Conservation (phyloP, 176 grass and related monocot species). For the Avena sativa region DNA sequence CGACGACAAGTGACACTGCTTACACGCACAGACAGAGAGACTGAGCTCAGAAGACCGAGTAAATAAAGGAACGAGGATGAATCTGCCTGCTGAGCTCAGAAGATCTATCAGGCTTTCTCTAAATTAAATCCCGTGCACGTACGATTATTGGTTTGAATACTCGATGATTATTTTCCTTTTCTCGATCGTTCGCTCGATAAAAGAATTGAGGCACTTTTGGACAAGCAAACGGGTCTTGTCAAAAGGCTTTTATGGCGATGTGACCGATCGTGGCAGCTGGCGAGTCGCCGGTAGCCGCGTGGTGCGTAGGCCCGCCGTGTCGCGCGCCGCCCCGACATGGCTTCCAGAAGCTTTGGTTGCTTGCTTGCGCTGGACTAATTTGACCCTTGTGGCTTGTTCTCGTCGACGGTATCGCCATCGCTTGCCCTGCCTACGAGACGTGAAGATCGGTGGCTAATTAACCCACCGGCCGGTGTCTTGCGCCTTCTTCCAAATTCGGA, state of each 20-base stretch:
- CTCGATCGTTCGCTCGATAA: neutral
- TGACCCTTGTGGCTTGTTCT: too few relatives aligned
- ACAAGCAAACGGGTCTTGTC: neutral
- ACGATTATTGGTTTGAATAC: neutral
- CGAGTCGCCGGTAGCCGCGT: neutral
- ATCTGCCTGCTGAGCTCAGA: neutral
- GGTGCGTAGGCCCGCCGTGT: neutral
- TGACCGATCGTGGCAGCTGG: neutral
- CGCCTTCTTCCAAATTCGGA: too few relatives aligned
- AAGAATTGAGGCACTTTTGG: neutral
- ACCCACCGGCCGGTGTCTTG: too few relatives aligned
- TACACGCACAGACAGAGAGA: neutral
- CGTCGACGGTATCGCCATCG: too few relatives aligned
- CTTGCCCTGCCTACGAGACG: too few relatives aligned
- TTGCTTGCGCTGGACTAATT: too few relatives aligned
- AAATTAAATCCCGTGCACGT: neutral
- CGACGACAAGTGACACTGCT: neutral
- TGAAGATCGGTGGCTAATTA: too few relatives aligned
- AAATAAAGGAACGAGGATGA: neutral
- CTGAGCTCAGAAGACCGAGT: too few relatives aligned
- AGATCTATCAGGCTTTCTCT: neutral
- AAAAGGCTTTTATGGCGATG: conserved; percentile 1
- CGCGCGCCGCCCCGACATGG: neutral
- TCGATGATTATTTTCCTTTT: neutral
- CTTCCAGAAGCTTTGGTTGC: neutral